phyloP scores from a whole-genome alignment of 495 filamentous ascomycete genomes.

The Thermothielavioides terrestris region DNA sequence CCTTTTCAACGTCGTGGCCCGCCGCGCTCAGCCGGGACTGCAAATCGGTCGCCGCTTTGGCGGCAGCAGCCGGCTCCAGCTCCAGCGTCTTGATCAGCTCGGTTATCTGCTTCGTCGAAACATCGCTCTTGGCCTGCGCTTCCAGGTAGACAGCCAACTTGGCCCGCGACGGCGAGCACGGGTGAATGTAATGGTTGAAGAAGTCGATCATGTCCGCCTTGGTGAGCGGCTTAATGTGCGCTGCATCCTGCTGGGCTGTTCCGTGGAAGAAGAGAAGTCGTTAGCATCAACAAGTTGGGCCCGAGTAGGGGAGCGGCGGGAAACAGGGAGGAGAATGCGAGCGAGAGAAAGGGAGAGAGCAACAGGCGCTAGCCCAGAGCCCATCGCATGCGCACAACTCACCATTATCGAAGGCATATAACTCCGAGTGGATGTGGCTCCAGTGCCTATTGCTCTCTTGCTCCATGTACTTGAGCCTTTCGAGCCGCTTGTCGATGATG shows the following conservation, averaged over 20 bases:
- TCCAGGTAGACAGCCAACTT: conserved; percentile 78
- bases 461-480: conserved; percentile 85
- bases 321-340: too few species aligned
- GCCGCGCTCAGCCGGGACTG: conserved; percentile 29
- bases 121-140: conserved; percentile 52
- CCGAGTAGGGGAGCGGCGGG: background rate
- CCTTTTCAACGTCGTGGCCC: conserved; percentile 24
- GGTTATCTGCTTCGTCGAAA: conserved; percentile 45
- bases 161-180: conserved; percentile 60
- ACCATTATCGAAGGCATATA: conserved; percentile 82
- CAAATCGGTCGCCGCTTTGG: conserved; percentile 23
- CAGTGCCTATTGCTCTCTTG: conserved; percentile 79
- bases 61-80: conserved; percentile 11
- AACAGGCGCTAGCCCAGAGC: background rate
- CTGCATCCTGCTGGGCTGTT: conserved; percentile 66
- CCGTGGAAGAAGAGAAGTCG: conserved; percentile 6
- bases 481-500: conserved; percentile 76
- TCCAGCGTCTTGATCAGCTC: conserved; percentile 38
- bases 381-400: conserved; percentile 21
- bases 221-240: conserved; percentile 60
- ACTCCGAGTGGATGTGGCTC: conserved; percentile 76
- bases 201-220: conserved; percentile 75
- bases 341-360: too few species aligned
- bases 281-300: background rate
- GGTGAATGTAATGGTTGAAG: conserved; percentile 67